These are phyloP conservation scores for Tuber melanosporum DNA, from an alignment of 495 filamentous ascomycete genomes.

Conservation along the genomic window DNA sequence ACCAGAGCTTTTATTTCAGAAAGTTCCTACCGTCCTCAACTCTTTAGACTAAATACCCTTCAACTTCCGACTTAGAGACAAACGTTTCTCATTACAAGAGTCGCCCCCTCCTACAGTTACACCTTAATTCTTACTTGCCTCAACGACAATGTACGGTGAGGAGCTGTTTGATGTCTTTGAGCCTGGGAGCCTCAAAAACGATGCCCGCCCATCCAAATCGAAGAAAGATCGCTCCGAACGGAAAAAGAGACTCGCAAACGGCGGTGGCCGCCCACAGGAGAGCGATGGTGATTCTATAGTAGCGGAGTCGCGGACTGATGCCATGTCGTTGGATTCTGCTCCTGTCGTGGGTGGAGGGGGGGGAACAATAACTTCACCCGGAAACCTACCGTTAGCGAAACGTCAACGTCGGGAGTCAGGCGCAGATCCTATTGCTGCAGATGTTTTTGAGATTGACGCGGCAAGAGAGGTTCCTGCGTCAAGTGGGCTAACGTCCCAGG, in stretches of 20 bases:
- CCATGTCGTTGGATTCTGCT: conserved; percentile 49
- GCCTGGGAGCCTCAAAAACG: conserved; percentile 51
- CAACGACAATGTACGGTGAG: conserved; percentile 38
- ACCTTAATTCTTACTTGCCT: conserved; percentile 2
- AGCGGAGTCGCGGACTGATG: conserved; percentile 44
- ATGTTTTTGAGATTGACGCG: conserved; percentile 93
- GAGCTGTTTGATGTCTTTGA: conserved; percentile 83
- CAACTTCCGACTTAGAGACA: not conserved
- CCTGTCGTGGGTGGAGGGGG: conserved; percentile 40
- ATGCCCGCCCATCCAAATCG: conserved; percentile 40
- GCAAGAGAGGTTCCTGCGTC: conserved; percentile 78
- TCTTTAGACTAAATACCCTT: not conserved
- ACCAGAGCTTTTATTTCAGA: not conserved
- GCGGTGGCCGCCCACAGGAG: conserved; percentile 54
- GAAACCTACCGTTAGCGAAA: conserved; percentile 49
- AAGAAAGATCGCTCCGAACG: conserved; percentile 54
- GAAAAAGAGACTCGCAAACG: conserved; percentile 79
- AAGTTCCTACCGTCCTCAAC: not conserved
- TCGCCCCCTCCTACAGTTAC: not conserved
- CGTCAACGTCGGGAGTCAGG: conserved; percentile 59
- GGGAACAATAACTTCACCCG: conserved; percentile 21
- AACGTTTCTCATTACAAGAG: not conserved
- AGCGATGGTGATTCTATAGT: conserved; percentile 41
- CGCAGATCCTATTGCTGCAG: conserved; percentile 75
- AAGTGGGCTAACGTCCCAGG: conserved; percentile 62